Conservation (phyloP, 1,139 yeast genomes). For the Wickerhamomyces sp. region DNA sequence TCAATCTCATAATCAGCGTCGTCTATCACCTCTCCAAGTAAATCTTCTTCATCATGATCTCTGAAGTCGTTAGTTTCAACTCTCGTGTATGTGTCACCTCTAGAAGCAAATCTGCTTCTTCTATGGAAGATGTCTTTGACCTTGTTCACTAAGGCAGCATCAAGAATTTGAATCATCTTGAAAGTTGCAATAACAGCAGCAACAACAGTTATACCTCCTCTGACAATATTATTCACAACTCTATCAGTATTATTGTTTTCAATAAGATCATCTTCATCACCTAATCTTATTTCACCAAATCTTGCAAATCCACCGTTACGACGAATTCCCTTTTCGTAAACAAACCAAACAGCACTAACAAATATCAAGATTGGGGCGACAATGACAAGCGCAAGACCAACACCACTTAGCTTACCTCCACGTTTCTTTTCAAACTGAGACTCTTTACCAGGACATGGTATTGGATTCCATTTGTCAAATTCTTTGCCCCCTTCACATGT, state of each 20-base stretch:
- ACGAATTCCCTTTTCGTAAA: conserved; percentile 76
- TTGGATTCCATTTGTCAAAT: conserved; percentile 62
- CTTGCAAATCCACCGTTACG: conserved; percentile 78
- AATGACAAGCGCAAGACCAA: conserved; percentile 47
- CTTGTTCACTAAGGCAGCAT: conserved; percentile 36
- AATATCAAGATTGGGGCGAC: conserved; percentile 57
- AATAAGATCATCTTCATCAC: conserved; percentile 65
- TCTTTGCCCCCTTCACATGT: conserved; percentile 71
- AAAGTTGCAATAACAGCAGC: conserved; percentile 43
- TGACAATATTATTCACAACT: conserved; percentile 57
- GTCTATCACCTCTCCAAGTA: conserved; percentile 20
- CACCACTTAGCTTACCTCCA: conserved; percentile 48
- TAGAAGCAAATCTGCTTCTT: conserved; percentile 14
- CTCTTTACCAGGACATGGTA: conserved; percentile 87
- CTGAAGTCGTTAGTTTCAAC: conserved; percentile 16
- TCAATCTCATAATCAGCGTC: conserved; percentile 23
- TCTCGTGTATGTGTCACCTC: conserved; percentile 20
- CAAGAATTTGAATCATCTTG: conserved; percentile 38
- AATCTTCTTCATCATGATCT: conserved; percentile 19
- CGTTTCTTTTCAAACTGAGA: conserved; percentile 59
- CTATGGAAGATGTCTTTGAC: conserved; percentile 15
- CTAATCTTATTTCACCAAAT: conserved; percentile 84
- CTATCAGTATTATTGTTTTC: conserved; percentile 65
- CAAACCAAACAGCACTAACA: conserved; percentile 58
- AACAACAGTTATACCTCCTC: conserved; percentile 48